Evolutionary conservation across 2,329 filamentous ascomycete genomes (phyloP).

Genomic region (Verticillium albo-atrum): DNA sequence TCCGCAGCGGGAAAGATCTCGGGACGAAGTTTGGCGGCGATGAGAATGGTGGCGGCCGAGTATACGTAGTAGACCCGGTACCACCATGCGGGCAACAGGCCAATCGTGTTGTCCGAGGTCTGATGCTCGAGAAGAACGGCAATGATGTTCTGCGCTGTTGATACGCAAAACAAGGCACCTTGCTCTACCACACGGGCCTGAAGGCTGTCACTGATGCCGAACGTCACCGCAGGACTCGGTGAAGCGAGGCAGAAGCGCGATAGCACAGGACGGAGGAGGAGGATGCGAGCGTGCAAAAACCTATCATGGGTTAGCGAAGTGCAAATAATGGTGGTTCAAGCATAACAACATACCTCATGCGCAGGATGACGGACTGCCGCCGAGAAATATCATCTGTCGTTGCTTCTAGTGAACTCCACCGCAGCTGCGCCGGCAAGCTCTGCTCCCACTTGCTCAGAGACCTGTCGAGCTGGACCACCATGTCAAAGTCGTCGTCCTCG

Average conservation of each 20-base stretch:
- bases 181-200: slow-evolving; percentile 24
- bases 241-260: slow-evolving; percentile 24
- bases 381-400: slow-evolving; percentile 18
- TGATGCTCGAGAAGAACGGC: slow-evolving; percentile 22
- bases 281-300: slow-evolving; percentile 27
- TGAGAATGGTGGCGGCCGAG: slow-evolving; percentile 28
- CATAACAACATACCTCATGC: slow-evolving; percentile 21
- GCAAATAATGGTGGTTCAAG: neutral
- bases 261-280: slow-evolving; percentile 26
- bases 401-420: slow-evolving; percentile 11
- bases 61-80: slow-evolving; percentile 32
- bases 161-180: slow-evolving; percentile 27
- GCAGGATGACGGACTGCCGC: slow-evolving; percentile 26
- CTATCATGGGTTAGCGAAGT: slow-evolving; percentile 7
- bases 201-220: slow-evolving; percentile 14
- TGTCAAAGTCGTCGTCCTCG: slow-evolving; percentile 21
- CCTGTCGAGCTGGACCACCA: slow-evolving; percentile 25
- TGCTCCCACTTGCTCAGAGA: slow-evolving; percentile 25
- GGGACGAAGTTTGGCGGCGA: slow-evolving; percentile 28
- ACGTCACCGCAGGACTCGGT: slow-evolving; percentile 8
- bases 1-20: slow-evolving; percentile 21
- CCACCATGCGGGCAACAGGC: slow-evolving; percentile 33
- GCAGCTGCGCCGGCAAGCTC: slow-evolving; percentile 19
- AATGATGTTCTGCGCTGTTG: slow-evolving; percentile 26
- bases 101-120: slow-evolving; percentile 23